Evolutionary conservation across 805 yeast species (phyloP).

Genomic region (Saccharomycopsis oosterbeekiorum): DNA sequence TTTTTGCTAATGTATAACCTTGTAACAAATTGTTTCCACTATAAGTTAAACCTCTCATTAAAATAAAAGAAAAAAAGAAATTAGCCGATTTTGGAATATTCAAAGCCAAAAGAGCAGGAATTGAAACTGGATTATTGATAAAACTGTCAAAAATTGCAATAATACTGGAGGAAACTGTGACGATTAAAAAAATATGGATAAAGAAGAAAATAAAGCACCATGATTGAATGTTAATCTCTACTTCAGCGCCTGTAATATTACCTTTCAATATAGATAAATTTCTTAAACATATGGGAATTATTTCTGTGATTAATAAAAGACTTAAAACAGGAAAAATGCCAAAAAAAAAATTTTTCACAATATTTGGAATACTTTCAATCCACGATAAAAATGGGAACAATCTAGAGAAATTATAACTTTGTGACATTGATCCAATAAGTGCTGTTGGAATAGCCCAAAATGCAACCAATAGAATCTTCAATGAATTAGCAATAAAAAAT

Average conservation of each 20-base stretch:
- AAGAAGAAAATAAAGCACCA: constrained; percentile 75
- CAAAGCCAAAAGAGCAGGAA: constrained; percentile 61
- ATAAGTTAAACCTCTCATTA: constrained; percentile 66
- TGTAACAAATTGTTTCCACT: constrained; percentile 65
- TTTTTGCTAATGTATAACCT: constrained; percentile 38
- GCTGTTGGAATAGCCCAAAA: constrained; percentile 80
- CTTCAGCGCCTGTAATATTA: constrained; percentile 46
- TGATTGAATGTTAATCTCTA: constrained; percentile 62
- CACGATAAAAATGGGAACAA: constrained; percentile 52
- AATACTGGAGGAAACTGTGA: constrained; percentile 74
- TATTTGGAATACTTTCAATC: constrained; percentile 45
- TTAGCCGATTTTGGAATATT: constrained; percentile 81
- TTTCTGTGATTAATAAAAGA: constrained; percentile 51
- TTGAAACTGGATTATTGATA: constrained; percentile 59
- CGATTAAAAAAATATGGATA: constrained; percentile 75
- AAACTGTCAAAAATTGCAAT: constrained; percentile 52
- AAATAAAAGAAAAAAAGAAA: constrained; percentile 70
- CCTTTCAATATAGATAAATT: constrained; percentile 46
- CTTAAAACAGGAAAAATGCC: constrained; percentile 61
- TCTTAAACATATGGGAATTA: constrained; percentile 51
- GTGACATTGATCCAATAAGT: constrained; percentile 65
- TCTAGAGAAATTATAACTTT: constrained; percentile 53
- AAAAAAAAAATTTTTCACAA: constrained; percentile 43
- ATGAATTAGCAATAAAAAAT: constrained; percentile 33
- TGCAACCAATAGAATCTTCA: constrained; percentile 40